A percentile compares a stretch with the other conserved stretches of the same genome.
Conservation (phyloP, 257 asterid genomes). For the Scutellaria galericulata region DNA sequence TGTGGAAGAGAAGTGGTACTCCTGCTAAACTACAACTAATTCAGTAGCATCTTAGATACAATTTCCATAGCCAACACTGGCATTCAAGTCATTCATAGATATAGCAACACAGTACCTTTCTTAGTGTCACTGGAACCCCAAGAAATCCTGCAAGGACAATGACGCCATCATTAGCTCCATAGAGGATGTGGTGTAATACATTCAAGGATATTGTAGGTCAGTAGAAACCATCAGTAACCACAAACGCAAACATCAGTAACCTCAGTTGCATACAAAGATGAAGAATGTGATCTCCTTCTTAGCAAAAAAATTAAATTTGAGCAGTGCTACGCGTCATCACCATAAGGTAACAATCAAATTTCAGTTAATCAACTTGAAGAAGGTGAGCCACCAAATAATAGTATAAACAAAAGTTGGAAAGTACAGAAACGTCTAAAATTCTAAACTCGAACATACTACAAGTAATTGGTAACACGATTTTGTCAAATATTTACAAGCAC, state of each 20-base stretch:
- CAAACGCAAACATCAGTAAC: constrained; percentile 8
- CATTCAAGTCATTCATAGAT: constrained; percentile 19
- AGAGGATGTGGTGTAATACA: constrained; percentile 13
- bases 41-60: constrained; percentile 12
- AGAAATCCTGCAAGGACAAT: constrained; percentile 63
- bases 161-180: constrained; percentile 24
- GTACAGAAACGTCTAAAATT: not conserved
- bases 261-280: too few species aligned
- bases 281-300: too few species aligned
- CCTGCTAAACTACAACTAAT: constrained; percentile 5
- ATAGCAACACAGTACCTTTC: constrained; percentile 50
- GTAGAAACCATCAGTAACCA: constrained; percentile 20
- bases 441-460: constrained; percentile 20
- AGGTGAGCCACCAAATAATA: not conserved
- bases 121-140: constrained; percentile 62
- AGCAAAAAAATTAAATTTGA: too few species aligned
- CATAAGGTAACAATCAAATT: constrained; percentile 1
- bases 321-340: too few species aligned
- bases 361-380: constrained; percentile 14
- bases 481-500: not conserved
- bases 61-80: not conserved
- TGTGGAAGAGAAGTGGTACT: constrained; percentile 19
- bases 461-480: constrained; percentile 12
- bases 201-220: constrained; percentile 9
- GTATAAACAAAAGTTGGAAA: not conserved